These are phyloP conservation scores for Castanea mollissima DNA, from an alignment of 306 rosid genomes.

Conservation along the genomic window DNA sequence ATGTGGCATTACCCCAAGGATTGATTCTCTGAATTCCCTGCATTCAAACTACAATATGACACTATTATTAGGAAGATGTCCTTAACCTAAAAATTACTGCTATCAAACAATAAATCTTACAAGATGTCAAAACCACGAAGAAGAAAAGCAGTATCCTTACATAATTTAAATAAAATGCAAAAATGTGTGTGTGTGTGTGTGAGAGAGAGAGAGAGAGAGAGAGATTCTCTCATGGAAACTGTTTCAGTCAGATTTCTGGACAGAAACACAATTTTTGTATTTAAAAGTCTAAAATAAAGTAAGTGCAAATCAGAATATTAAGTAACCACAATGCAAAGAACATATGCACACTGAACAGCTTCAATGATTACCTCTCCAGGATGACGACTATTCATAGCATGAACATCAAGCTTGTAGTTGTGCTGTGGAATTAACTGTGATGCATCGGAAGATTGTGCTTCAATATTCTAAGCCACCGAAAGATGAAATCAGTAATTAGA, in stretches of 20 bases:
- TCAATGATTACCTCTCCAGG: conserved; percentile 83
- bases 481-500: conserved; percentile 22
- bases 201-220: neutral
- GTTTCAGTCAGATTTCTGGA: neutral
- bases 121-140: neutral
- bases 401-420: conserved; percentile 96
- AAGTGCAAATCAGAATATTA: neutral
- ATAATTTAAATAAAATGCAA: conserved; percentile 3
- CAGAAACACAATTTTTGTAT: neutral
- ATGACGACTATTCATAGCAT: conserved; percentile 74
- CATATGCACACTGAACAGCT: conserved; percentile 14
- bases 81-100: neutral
- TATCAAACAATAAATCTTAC: neutral
- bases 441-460: conserved; percentile 82
- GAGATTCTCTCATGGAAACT: neutral
- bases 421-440: conserved; percentile 87
- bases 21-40: conserved; percentile 95
- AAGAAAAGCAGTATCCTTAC: conserved; percentile 7
- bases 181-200: neutral
- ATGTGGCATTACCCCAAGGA: conserved; percentile 98
- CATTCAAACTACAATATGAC: conserved; percentile 80
- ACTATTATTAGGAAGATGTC: neutral
- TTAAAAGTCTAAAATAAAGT: neutral
- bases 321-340: conserved; percentile 6
- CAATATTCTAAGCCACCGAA: conserved; percentile 64